Percentiles rank a stretch among this genome's conserved stretches.
Conservation (phyloP, 192 early-diverging fungal species). For the Backusella tarrabulga region DNA sequence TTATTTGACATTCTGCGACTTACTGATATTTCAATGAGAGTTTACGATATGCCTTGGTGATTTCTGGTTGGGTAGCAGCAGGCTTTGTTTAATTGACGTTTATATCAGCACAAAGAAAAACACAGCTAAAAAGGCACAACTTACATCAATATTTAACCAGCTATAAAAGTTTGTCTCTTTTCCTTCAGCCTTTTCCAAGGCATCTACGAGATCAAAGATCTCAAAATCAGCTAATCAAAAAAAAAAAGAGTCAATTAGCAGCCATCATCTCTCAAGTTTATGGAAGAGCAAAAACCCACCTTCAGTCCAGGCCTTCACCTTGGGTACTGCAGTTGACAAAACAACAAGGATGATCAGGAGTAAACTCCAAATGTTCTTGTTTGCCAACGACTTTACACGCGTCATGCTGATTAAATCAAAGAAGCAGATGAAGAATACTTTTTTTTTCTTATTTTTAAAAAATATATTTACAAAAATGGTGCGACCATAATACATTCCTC, state of each 20-base stretch:
- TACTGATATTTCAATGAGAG: conserved; percentile 67
- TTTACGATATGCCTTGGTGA: conserved; percentile 68
- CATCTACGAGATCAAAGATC: conserved; percentile 82
- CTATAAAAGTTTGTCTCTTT: conserved; percentile 64
- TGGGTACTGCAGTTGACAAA: conserved; percentile 17
- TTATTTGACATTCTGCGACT: conserved; percentile 12
- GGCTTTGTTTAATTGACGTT: conserved; percentile 21
- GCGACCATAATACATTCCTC: not conserved
- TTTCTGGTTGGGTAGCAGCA: conserved; percentile 52
- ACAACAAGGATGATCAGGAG: conserved; percentile 19
- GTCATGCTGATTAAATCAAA: not conserved
- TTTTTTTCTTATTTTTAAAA: not conserved
- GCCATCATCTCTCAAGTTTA: not conserved
- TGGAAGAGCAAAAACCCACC: conserved; percentile 9
- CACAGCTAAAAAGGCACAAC: not conserved
- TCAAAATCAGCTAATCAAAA: conserved; percentile 60
- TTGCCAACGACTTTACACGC: conserved; percentile 1
- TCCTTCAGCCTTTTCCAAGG: conserved; percentile 59
- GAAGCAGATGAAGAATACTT: not conserved
- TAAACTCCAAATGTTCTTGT: conserved; percentile 8
- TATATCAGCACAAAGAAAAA: not conserved
- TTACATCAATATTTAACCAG: conserved; percentile 43
- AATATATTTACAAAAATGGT: not conserved
- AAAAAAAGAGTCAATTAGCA: not conserved
- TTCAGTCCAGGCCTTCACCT: conserved; percentile 35